Base-by-base conservation (phyloP, 768 basidiomycete genomes). In the Sarcodon aspratus region DNA sequence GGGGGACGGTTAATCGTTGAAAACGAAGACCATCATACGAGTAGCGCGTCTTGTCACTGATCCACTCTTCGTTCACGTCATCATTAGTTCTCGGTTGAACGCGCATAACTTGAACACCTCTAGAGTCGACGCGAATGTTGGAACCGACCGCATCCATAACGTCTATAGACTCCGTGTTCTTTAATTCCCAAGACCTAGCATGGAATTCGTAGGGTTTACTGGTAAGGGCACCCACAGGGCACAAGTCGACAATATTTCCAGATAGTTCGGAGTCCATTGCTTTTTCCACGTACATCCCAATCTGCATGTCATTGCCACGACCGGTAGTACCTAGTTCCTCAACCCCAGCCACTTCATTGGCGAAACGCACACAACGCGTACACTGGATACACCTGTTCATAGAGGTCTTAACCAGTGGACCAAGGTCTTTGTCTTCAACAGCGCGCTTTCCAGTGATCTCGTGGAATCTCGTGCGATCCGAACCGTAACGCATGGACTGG, bases 321-420 rank as follows among this genome's bases (percentile, higher is more conserved):
- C 96, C 96, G 3, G 93, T 94, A 3, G 93, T 93, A 40, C 96
- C 96, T 18, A 99, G 72, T 58, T 98, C 95, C 68, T 98, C 93
- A 7, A 97, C 93, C 48, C 96, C 96, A 1, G 96, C 96, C 42
- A 98, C 95, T 63, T 99, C 96, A 68, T 98, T 99, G 31, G 96
- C 95, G 61, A 99, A 99, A 46, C 96, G 88, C 27, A 98, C 89
- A 66, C 96, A 99, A 51, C 96, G 91, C 5, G 96, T 99, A 70
- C 96, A 99, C 66, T 99, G 96, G 58, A 99, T 98, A 69, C 96
- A 98, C 36, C 96, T 82, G 68, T 90, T 96, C 95, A 97, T 97
- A 50, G 85, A 89, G 1, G 95, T 97, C 75, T 98, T 98, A 63
- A 99, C 92, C 42, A 99, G 78, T 7, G 96, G 96, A 1, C 96